Conservation (phyloP, 2,329 filamentous ascomycete species). For the Aureobasidium sp. region DNA sequence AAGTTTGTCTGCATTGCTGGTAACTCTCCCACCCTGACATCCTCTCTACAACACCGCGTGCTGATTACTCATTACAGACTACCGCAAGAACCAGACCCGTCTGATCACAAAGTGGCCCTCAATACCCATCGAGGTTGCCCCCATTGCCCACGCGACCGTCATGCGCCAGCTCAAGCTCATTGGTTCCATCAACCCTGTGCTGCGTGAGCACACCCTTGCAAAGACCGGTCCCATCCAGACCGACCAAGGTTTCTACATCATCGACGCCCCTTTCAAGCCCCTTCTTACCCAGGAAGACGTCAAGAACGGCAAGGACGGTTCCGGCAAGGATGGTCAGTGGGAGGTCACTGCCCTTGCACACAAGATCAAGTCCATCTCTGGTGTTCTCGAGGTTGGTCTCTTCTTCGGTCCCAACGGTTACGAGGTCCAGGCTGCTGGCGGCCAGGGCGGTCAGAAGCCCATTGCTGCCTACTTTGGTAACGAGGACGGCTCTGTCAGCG, state of each 20-base stretch:
- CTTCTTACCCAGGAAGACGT: constrained; percentile 58
- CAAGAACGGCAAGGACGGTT: constrained; percentile 28
- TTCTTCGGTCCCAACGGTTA: constrained; percentile 76
- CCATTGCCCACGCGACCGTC: constrained; percentile 70
- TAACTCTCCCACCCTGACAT: constrained; percentile 31
- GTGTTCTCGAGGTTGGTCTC: constrained; percentile 84
- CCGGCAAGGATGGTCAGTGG: constrained; percentile 55
- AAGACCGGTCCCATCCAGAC: constrained; percentile 81
- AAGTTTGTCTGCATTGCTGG: constrained; percentile 83
- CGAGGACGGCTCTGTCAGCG: constrained; percentile 46
- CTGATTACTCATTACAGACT: constrained; percentile 48
- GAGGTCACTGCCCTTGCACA: constrained; percentile 67
- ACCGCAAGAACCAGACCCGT: constrained; percentile 74
- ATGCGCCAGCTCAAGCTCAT: constrained; percentile 62
- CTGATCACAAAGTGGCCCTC: constrained; percentile 69
- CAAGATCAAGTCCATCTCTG: constrained; percentile 70
- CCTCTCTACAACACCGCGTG: neutral
- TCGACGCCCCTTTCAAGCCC: constrained; percentile 78
- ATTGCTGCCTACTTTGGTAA: constrained; percentile 93
- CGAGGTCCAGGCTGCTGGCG: constrained; percentile 50
- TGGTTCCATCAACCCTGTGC: constrained; percentile 60
- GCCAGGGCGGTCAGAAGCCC: constrained; percentile 74
- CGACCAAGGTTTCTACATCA: constrained; percentile 79
- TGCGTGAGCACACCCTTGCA: constrained; percentile 63
- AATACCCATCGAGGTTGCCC: constrained; percentile 90